Evolutionary conservation across 441 rosid genomes (phyloP), one percentile per base, ranked within the genome.

Genomic region (Erodium chrysanthum): DNA sequence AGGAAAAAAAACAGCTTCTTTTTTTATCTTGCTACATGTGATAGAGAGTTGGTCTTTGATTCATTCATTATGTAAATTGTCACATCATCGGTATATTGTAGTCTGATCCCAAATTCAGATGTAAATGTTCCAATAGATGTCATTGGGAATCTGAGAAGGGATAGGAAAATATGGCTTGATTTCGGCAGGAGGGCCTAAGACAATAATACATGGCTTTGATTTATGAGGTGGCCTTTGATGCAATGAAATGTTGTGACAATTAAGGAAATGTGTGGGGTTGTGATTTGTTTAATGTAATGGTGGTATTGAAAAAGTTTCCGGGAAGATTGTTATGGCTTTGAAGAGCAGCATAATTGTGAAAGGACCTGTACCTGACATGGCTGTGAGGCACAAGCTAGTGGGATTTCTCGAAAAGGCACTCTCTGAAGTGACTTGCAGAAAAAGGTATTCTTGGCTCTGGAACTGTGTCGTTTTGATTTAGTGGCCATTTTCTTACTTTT

Each of bases 31-130:
- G 69, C 73, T 75, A 65, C 75, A 48, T 21, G 65, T 50, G 40
- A 59, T 64, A 56, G 37, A 74, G 44, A 69, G 71, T 61, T 56
- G 21, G 75, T 80, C 64, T 60, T 60, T 74, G 69, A 48, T 86
- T 79, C 42, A 81, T 87, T 85, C 25, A 81, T 60, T 85, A 70
- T 84, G 88, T 85, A 84, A 76, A 85, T 79, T 76, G 70, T 61
- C 65, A 25, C 40, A 29, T 29, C n/a, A 29, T 29, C n/a, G 70
- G 65, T 68, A 73, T 69, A 79, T 76, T 78, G 84, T 78, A 81
- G 5, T 50, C 8, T 0, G 8, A 44, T 44, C 52, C 4, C 9
- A 0, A 44, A 44, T 44, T 44, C 17, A 14, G 52, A 44, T 44
- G 17, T 44, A 44, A 12, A 44, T 12, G 11, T 40, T 40, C 1